phyloP scores from a whole-genome alignment of 2,329 filamentous ascomycete species.

The Rutstroemia sp. region DNA sequence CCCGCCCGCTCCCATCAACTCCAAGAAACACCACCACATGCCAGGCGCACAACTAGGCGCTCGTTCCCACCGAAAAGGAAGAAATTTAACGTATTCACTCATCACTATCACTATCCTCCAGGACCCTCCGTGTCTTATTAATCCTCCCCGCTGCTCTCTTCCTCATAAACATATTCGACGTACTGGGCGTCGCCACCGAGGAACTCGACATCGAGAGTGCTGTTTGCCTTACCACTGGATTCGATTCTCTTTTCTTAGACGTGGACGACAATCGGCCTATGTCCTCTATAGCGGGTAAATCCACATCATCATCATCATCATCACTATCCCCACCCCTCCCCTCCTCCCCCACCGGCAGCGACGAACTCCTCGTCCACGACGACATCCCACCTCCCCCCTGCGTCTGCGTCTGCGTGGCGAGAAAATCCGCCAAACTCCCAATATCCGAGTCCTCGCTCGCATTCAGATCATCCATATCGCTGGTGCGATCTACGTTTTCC shows the following conservation, averaged over 20 bases:
- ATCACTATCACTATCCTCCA: slow-evolving; percentile 4
- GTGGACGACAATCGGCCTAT: background rate
- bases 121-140: background rate
- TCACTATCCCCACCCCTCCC: background rate
- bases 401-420: background rate
- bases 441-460: slow-evolving; percentile 5
- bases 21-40: too few relatives aligned
- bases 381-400: background rate
- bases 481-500: slow-evolving; percentile 5
- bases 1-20: too few relatives aligned
- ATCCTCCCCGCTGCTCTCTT: background rate
- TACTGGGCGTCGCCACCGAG: background rate
- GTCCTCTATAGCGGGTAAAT: slow-evolving; percentile 12
- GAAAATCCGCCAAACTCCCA: slow-evolving; percentile 5
- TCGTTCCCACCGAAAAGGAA: background rate
- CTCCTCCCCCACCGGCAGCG: background rate
- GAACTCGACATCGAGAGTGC: too few relatives aligned
- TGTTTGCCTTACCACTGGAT: background rate
- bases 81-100: background rate
- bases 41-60: too few relatives aligned
- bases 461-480: slow-evolving; percentile 8
- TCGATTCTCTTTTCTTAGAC: background rate
- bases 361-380: background rate
- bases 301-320: slow-evolving; percentile 32
- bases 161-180: slow-evolving; percentile 6